Evolutionary conservation across 306 rosid species (phyloP).

Genomic region (Rubus parviflorus): DNA sequence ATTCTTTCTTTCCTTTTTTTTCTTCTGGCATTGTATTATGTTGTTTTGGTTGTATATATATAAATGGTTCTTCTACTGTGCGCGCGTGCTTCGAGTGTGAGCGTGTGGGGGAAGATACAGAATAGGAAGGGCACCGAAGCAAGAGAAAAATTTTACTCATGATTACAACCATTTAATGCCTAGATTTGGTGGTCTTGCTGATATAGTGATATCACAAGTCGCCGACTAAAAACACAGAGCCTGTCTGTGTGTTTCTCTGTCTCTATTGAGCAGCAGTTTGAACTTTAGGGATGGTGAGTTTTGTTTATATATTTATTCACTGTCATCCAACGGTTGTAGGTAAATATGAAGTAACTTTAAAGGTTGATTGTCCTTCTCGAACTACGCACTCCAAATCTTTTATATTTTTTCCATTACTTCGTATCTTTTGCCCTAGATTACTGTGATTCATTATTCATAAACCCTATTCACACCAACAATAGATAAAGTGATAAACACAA

Average conservation of each 20-base stretch:
- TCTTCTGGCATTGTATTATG: neutral
- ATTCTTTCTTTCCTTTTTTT: too few species aligned
- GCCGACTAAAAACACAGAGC: neutral
- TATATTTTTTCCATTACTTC: too few species aligned
- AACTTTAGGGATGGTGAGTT: neutral
- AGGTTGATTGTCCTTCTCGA: too few species aligned
- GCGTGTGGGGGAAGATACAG: neutral
- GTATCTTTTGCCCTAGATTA: too few species aligned
- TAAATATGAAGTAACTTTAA: too few species aligned
- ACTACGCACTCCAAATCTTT: too few species aligned
- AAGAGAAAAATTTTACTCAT: slow-evolving; percentile 2
- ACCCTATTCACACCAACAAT: too few species aligned
- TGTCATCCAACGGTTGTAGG: too few species aligned
- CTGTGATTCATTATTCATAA: too few species aligned
- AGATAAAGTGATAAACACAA: too few species aligned
- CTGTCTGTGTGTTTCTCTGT: neutral
- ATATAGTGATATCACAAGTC: neutral
- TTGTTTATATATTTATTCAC: too few species aligned
- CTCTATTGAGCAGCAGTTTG: neutral
- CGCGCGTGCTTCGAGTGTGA: neutral
- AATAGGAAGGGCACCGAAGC: neutral
- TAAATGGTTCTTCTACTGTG: neutral
- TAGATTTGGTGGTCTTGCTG: slow-evolving; percentile 3
- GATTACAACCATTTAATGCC: neutral
- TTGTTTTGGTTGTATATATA: neutral